Conservation (phyloP, 441 rosid species). For the Lepidium campestre region DNA sequence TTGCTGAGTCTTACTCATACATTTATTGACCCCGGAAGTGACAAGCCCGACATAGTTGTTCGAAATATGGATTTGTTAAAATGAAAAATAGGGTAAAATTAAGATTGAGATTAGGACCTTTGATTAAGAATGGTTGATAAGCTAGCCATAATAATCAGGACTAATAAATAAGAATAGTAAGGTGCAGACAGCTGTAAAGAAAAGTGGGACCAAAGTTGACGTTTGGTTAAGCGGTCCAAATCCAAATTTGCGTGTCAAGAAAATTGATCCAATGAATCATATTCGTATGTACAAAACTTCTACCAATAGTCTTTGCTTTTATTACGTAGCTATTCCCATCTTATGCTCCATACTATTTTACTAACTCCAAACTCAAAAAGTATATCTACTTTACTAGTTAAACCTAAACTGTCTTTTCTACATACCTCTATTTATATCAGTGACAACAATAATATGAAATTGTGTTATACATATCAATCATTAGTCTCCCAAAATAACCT, state of each 20-base stretch:
- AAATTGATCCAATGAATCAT: slow-evolving; percentile 15
- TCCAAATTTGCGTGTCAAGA: slow-evolving; percentile 24
- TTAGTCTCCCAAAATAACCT: no score
- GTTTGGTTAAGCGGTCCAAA: slow-evolving; percentile 30
- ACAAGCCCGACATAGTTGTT: slow-evolving; percentile 13
- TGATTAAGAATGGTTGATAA: slow-evolving; percentile 15
- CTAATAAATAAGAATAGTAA: not conserved
- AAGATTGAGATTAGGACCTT: slow-evolving; percentile 16
- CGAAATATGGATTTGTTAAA: slow-evolving; percentile 9
- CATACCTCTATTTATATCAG: slow-evolving; percentile 9
- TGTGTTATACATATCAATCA: no score
- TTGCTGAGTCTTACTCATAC: no score
- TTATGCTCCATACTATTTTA: slow-evolving; percentile 1
- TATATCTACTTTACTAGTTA: not conserved
- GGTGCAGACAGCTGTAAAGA: slow-evolving; percentile 24
- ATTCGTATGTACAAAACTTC: not conserved
- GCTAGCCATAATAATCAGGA: not conserved
- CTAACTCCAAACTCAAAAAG: not conserved
- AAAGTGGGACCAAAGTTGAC: slow-evolving; percentile 21
- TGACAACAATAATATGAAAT: not conserved
- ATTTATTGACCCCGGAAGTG: not conserved
- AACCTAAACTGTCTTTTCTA: not conserved
- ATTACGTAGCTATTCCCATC: slow-evolving; percentile 5
- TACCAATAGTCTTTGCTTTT: slow-evolving; percentile 3
- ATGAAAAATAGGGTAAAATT: not conserved